Conservation (phyloP, 2,329 filamentous ascomycete genomes). For the Magnaporthales sp. region DNA sequence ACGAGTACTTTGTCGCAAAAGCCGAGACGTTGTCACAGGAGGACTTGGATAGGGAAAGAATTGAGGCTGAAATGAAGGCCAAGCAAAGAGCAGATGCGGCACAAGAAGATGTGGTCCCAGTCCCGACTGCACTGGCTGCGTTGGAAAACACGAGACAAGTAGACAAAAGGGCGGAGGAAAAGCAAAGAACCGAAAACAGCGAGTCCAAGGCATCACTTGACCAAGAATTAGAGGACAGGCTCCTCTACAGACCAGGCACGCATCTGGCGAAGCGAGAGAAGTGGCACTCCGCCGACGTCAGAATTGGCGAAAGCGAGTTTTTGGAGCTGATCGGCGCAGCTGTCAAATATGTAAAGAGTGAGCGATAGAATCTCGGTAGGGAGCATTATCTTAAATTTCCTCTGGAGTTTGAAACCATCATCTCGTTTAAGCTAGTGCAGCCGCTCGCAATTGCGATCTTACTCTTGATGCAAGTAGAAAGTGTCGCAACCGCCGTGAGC, state of each 20-base stretch:
- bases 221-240: background rate
- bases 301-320: background rate
- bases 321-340: background rate
- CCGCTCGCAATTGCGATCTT: too few species aligned
- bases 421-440: too few species aligned
- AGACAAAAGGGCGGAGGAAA: background rate
- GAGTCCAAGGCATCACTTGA: background rate
- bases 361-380: too few species aligned
- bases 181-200: background rate
- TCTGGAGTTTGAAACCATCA: too few species aligned
- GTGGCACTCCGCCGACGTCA: background rate
- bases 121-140: background rate
- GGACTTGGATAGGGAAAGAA: background rate
- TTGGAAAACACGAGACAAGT: background rate
- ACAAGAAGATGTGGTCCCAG: background rate
- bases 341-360: background rate
- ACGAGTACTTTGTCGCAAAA: slow-evolving; percentile 22
- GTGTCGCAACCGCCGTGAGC: too few species aligned
- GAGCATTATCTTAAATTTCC: too few species aligned
- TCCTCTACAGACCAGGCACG: background rate
- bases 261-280: background rate
- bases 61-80: background rate
- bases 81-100: background rate
- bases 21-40: background rate
- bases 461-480: too few species aligned